Conservation (phyloP, 1,284 basidiomycete genomes). For the Lentinula novae-zelandiae region DNA sequence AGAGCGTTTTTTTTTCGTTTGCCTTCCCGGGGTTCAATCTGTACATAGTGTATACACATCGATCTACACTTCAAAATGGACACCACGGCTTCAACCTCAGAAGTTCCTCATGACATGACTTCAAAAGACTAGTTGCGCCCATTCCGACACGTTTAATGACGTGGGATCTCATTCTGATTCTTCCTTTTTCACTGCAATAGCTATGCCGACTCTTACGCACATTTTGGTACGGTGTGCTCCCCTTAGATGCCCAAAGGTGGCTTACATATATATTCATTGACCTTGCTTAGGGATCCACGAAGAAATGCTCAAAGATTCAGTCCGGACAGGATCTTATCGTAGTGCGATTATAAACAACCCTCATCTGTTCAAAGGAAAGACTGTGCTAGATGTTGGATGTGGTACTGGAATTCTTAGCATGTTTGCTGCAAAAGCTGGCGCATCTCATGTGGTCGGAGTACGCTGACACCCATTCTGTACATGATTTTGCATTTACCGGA, state of each 20-base stretch:
- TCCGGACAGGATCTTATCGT: conserved; percentile 95
- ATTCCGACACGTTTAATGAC: conserved; percentile 21
- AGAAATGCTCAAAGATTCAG: conserved; percentile 98
- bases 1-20: conserved; percentile 1
- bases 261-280: conserved; percentile 6
- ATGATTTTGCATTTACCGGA: background rate
- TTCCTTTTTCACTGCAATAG: conserved; percentile 38
- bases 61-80: conserved; percentile 6
- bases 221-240: conserved; percentile 63
- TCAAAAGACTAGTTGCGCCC: conserved; percentile 77
- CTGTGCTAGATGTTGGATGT: conserved; percentile 97
- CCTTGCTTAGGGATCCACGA: conserved; percentile 81
- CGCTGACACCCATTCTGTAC: conserved; percentile 24
- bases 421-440: conserved; percentile 98
- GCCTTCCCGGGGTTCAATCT: background rate
- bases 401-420: conserved; percentile 98
- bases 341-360: conserved; percentile 93
- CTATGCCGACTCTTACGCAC: conserved; percentile 91
- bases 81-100: conserved; percentile 18
- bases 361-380: conserved; percentile 95
- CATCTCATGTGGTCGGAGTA: conserved; percentile 92
- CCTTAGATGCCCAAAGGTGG: background rate
- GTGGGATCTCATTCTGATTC: conserved; percentile 24
- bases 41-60: background rate
- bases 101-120: conserved; percentile 52